phyloP scores from a whole-genome alignment of 2,329 filamentous ascomycete species.

The Albophoma yamanashiensis region DNA sequence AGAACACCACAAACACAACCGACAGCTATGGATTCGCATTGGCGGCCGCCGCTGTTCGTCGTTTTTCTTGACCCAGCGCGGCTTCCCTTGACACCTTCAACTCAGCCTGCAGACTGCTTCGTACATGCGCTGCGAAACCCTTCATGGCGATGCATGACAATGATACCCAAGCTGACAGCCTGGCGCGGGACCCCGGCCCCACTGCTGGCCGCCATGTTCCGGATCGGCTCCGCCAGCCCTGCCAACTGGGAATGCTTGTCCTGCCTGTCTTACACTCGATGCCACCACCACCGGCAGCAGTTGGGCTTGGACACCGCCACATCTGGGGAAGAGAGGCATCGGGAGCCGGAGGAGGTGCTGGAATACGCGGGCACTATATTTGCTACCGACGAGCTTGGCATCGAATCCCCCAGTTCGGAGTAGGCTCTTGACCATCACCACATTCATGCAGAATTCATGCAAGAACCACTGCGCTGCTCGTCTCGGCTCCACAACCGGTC shows the following conservation, averaged over 20 bases:
- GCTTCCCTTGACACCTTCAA: background rate
- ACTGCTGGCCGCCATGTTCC: background rate
- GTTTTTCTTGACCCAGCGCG: background rate
- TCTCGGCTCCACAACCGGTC: background rate
- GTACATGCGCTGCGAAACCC: background rate
- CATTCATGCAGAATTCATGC: background rate
- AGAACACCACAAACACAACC: background rate
- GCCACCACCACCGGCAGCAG: background rate
- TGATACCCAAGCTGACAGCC: background rate
- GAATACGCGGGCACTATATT: background rate
- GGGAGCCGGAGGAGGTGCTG: background rate
- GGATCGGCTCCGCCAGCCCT: background rate
- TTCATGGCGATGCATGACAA: background rate
- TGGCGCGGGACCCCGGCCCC: background rate
- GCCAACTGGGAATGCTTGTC: background rate
- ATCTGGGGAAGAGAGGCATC: background rate
- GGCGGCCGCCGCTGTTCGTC: background rate
- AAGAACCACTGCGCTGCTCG: background rate
- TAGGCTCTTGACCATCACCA: background rate
- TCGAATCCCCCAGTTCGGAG: background rate
- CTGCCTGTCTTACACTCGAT: background rate
- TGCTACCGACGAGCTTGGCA: background rate
- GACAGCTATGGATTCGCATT: background rate
- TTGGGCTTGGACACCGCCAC: background rate
- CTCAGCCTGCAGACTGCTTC: background rate